These are phyloP conservation scores for Adansonia digitata DNA, from an alignment of 345 rosid species.

Conservation along the genomic window DNA sequence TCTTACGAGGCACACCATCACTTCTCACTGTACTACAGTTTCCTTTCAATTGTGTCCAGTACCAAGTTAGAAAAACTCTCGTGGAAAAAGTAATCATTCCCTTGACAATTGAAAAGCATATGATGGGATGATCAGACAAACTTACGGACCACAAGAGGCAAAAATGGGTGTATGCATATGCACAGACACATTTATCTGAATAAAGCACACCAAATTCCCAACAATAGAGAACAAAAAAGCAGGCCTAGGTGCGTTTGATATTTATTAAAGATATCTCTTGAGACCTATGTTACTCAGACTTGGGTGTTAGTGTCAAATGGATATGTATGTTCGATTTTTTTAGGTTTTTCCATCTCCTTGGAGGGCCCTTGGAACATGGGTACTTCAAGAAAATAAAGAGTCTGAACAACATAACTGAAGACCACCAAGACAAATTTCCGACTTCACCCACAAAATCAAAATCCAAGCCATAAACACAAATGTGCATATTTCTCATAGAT, in stretches of 20 bases:
- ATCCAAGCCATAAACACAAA: background rate
- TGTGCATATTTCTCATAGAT: background rate
- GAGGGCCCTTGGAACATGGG: too few species aligned
- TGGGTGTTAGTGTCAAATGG: too few species aligned
- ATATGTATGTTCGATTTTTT: too few species aligned
- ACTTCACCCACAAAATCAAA: background rate
- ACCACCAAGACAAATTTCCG: background rate
- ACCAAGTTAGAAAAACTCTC: background rate
- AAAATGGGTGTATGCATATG: background rate
- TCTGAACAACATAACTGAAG: background rate
- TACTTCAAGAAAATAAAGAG: too few species aligned
- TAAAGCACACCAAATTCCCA: background rate
- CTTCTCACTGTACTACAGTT: background rate
- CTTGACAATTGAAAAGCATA: background rate
- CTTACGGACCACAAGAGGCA: background rate
- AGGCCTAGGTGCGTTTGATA: background rate
- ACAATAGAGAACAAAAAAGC: background rate
- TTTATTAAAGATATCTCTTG: background rate
- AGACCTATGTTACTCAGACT: too few species aligned
- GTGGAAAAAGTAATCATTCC: background rate
- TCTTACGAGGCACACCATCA: background rate
- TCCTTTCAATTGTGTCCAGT: background rate
- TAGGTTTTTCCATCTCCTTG: too few species aligned
- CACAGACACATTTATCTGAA: background rate
- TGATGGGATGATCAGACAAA: background rate